phyloP scores from a whole-genome alignment of 2,329 filamentous ascomycete species.

The Curvularia verruculosa region DNA sequence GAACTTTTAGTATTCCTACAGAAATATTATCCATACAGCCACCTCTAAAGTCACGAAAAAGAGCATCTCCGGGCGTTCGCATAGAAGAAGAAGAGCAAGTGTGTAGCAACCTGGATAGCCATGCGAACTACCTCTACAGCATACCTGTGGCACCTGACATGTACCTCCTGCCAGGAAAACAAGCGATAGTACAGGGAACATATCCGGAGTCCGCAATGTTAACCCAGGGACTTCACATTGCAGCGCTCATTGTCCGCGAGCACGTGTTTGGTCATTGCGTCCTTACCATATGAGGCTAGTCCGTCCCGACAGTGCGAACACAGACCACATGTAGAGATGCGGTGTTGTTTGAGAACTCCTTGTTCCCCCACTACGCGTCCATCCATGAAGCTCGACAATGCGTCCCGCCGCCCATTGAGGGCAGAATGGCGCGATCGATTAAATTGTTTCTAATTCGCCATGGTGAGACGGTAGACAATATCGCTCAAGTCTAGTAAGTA shows the following conservation, averaged over 20 bases:
- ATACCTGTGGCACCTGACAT: neutral
- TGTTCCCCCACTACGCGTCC: neutral
- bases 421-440: constrained; percentile 52
- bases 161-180: neutral
- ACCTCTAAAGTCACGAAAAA: neutral
- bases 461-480: constrained; percentile 90
- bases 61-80: neutral
- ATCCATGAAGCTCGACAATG: constrained; percentile 25
- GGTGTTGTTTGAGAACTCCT: constrained; percentile 3
- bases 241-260: neutral
- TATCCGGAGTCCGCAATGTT: neutral
- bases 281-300: constrained; percentile 10
- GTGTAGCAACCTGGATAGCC: neutral
- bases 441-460: constrained; percentile 80
- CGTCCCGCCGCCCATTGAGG: constrained; percentile 22
- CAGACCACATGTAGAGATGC: constrained; percentile 11
- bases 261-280: neutral
- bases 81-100: neutral
- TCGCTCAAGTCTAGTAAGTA: constrained; percentile 72
- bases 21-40: neutral
- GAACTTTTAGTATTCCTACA: neutral
- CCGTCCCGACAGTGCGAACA: constrained; percentile 22
- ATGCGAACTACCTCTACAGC: neutral
- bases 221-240: neutral
- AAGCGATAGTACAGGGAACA: neutral